phyloP scores from a whole-genome alignment of 305 asterid genomes.

The Solanum hybrid region DNA sequence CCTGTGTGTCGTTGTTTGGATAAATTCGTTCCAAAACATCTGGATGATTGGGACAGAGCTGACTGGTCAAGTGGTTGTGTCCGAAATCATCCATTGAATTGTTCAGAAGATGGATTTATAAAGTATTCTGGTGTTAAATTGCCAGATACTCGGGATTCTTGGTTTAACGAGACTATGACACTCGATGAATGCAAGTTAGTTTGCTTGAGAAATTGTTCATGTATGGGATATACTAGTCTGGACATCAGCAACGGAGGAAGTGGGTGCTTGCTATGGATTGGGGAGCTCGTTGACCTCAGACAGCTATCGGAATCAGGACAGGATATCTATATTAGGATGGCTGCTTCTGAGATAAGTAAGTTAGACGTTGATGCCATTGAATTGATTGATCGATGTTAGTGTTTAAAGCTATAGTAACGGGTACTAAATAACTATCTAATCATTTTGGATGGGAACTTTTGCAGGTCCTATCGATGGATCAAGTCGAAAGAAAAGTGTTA shows the following conservation, averaged over 20 bases:
- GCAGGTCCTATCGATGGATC: slow-evolving; percentile 18
- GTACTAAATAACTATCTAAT: not conserved
- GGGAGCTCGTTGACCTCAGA: slow-evolving; percentile 12
- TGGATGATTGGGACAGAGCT: slow-evolving; percentile 3
- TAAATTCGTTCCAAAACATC: slow-evolving; percentile 8
- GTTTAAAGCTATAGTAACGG: not conserved
- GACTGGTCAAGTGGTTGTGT: slow-evolving; percentile 16
- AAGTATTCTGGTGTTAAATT: slow-evolving; percentile 7
- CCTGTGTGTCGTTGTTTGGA: slow-evolving; percentile 22
- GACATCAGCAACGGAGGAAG: not conserved
- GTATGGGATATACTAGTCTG: slow-evolving; percentile 16
- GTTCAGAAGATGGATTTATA: slow-evolving; percentile 10
- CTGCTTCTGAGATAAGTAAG: slow-evolving; percentile 11
- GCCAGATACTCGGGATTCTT: slow-evolving; percentile 7
- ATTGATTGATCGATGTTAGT: not conserved
- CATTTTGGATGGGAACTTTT: not conserved
- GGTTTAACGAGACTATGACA: slow-evolving; percentile 7
- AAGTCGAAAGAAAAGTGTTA: not conserved
- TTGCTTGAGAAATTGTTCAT: slow-evolving; percentile 19
- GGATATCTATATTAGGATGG: slow-evolving; percentile 15
- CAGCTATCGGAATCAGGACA: slow-evolving; percentile 2
- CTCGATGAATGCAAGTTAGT: slow-evolving; percentile 8
- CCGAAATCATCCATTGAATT: slow-evolving; percentile 8
- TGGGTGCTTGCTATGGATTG: slow-evolving; percentile 16
- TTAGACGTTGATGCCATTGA: not conserved